Percentiles rank a stretch among this genome's conserved stretches.
phyloP scores from a whole-genome alignment of 1,139 yeast genomes.

The Blastobotrys arbuscula region DNA sequence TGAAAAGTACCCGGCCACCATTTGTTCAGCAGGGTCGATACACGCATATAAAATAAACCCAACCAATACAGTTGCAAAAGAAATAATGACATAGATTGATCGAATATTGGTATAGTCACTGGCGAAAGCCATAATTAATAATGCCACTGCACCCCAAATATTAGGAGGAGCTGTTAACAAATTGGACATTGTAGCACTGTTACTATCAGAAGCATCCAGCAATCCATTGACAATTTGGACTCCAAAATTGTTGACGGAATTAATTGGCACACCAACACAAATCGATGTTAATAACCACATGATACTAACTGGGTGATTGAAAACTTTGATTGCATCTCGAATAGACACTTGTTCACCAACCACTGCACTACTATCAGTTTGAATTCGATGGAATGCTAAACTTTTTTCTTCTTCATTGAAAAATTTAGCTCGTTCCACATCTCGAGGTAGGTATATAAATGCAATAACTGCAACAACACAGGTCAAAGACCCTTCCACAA shows the following conservation, averaged over 20 bases:
- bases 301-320: constrained; percentile 47
- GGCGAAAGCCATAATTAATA: constrained; percentile 40
- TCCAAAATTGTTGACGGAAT: constrained; percentile 47
- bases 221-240: constrained; percentile 49
- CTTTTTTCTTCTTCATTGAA: constrained; percentile 33
- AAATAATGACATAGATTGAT: constrained; percentile 38
- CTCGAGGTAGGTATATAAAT: constrained; percentile 48
- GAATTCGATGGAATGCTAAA: constrained; percentile 36
- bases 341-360: constrained; percentile 41
- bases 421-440: constrained; percentile 49
- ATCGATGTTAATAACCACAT: constrained; percentile 45
- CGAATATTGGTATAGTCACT: constrained; percentile 44
- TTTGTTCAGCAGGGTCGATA: constrained; percentile 37
- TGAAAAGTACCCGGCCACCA: constrained; percentile 47
- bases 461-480: constrained; percentile 30
- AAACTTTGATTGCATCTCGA: constrained; percentile 44
- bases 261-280: constrained; percentile 45
- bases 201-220: constrained; percentile 39
- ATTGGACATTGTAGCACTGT: constrained; percentile 40
- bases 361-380: constrained; percentile 42
- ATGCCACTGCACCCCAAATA: constrained; percentile 47
- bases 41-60: constrained; percentile 46
- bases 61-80: constrained; percentile 38
- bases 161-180: constrained; percentile 55
- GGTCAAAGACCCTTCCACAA: constrained; percentile 37